These are phyloP conservation scores for Isoetes engelmannii DNA, from an alignment of 83 land plant genomes.

Conservation along the genomic window DNA sequence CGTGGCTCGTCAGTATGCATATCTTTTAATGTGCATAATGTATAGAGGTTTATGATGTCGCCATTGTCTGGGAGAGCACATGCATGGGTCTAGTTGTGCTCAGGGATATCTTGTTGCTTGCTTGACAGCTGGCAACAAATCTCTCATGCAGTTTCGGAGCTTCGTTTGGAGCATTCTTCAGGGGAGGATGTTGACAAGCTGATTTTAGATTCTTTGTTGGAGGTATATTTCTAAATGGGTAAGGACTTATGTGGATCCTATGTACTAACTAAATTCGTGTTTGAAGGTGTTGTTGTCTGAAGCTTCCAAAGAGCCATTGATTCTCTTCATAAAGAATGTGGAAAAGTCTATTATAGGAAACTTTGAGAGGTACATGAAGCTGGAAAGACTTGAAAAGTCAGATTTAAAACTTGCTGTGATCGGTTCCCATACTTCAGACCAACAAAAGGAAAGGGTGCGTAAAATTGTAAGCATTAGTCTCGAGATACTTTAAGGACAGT, in stretches of 20 bases:
- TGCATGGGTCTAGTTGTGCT: slow-evolving; percentile 33
- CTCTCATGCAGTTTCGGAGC: slow-evolving; percentile 47
- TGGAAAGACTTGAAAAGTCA: slow-evolving; percentile 38
- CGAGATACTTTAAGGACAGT: too few species aligned
- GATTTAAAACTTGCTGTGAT: slow-evolving; percentile 64
- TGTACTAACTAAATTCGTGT: background rate
- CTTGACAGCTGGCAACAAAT: slow-evolving; percentile 38
- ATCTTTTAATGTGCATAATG: too few species aligned
- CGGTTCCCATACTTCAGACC: slow-evolving; percentile 72
- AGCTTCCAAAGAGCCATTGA: slow-evolving; percentile 61
- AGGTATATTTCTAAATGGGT: slow-evolving; percentile 35
- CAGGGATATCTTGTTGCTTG: slow-evolving; percentile 38
- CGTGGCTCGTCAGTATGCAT: too few species aligned
- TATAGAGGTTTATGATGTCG: too few species aligned
- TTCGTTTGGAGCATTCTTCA: slow-evolving; percentile 52
- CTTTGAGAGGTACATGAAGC: slow-evolving; percentile 49
- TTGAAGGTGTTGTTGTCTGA: slow-evolving; percentile 60
- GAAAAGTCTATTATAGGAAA: slow-evolving; percentile 65
- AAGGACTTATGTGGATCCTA: background rate
- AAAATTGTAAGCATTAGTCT: background rate
- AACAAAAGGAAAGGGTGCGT: slow-evolving; percentile 33
- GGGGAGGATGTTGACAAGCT: slow-evolving; percentile 76
- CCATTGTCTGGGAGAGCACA: too few species aligned
- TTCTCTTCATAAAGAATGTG: slow-evolving; percentile 73
- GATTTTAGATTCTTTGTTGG: slow-evolving; percentile 66